Conservation (phyloP, 208 protist genomes). For the Crithidia brevicula region DNA sequence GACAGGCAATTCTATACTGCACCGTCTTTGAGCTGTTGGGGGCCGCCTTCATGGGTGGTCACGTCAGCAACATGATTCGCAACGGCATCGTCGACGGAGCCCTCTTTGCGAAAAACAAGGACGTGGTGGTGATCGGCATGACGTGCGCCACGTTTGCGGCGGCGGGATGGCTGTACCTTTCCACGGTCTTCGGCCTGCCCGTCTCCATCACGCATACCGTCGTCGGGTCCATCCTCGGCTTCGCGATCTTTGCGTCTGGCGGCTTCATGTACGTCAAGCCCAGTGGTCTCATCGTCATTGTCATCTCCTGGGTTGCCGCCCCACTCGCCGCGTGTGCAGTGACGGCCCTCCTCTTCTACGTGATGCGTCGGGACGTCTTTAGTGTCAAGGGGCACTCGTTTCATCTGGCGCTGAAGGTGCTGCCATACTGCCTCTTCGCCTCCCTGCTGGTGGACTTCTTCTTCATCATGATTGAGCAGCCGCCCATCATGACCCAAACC, state of each 20-base stretch:
- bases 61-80: slow-evolving; percentile 78
- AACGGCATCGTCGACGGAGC: slow-evolving; percentile 69
- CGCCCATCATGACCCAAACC: slow-evolving; percentile 68
- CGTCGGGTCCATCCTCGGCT: slow-evolving; percentile 78
- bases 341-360: slow-evolving; percentile 68
- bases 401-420: slow-evolving; percentile 46
- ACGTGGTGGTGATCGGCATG: slow-evolving; percentile 81
- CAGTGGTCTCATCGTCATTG: slow-evolving; percentile 62
- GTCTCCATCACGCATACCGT: slow-evolving; percentile 89
- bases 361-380: slow-evolving; percentile 65
- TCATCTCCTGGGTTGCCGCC: slow-evolving; percentile 76
- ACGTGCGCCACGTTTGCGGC: slow-evolving; percentile 70
- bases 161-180: slow-evolving; percentile 81
- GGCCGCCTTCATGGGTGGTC: slow-evolving; percentile 83
- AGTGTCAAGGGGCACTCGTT: slow-evolving; percentile 68
- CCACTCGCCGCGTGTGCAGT: slow-evolving; percentile 59
- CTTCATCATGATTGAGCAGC: slow-evolving; percentile 79
- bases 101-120: slow-evolving; percentile 68
- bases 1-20: slow-evolving; percentile 81
- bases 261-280: slow-evolving; percentile 59
- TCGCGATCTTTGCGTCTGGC: slow-evolving; percentile 60
- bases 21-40: slow-evolving; percentile 83
- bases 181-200: slow-evolving; percentile 77
- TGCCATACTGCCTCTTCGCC: slow-evolving; percentile 73
- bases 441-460: slow-evolving; percentile 73